These are phyloP conservation scores for Ustilago vetiveriae DNA, from an alignment of 1,284 basidiomycete genomes.

Conservation along the genomic window DNA sequence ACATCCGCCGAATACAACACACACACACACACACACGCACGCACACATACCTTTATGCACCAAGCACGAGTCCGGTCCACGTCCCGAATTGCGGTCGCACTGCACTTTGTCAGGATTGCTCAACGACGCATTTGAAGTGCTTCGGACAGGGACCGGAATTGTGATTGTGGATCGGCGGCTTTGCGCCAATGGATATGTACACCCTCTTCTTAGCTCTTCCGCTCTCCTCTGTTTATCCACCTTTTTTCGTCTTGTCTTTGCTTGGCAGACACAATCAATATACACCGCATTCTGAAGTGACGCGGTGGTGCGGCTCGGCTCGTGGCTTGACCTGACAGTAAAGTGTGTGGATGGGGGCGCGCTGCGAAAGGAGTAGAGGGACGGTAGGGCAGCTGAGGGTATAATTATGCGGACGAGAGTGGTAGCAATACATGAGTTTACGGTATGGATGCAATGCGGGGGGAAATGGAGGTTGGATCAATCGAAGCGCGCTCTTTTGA, in stretches of 20 bases:
- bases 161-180: too few relatives aligned
- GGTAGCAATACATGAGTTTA: conserved; percentile 14
- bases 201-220: not conserved
- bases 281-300: conserved; percentile 31
- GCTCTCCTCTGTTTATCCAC: not conserved
- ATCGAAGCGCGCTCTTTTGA: conserved; percentile 27
- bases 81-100: not conserved
- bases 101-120: too few relatives aligned
- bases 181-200: conserved; percentile 4
- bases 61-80: not conserved
- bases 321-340: too few relatives aligned
- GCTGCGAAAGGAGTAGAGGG: not conserved
- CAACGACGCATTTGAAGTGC: too few relatives aligned
- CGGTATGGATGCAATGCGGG: too few relatives aligned
- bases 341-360: not conserved
- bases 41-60: not conserved
- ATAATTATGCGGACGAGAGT: conserved; percentile 2
- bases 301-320: too few relatives aligned
- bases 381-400: conserved; percentile 11
- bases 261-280: conserved; percentile 29
- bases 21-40: too few relatives aligned
- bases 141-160: too few relatives aligned
- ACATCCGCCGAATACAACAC: not conserved
- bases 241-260: conserved; percentile 2
- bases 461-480: not conserved